These are phyloP conservation scores for Xylariomycetidae sp. DNA, from an alignment of 2,329 filamentous ascomycete genomes.

Conservation along the genomic window DNA sequence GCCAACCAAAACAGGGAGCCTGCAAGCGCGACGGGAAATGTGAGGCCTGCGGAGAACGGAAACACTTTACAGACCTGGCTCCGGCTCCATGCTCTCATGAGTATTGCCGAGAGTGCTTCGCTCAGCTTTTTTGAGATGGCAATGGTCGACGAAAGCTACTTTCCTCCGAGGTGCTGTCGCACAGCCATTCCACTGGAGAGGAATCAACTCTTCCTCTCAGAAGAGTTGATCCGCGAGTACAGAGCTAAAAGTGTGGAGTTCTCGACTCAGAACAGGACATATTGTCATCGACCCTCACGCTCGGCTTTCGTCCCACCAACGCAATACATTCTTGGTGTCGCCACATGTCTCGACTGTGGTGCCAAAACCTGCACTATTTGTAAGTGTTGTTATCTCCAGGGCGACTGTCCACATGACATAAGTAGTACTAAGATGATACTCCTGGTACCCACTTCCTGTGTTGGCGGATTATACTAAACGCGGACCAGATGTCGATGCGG, in stretches of 20 bases:
- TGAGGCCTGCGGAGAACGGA: slow-evolving; percentile 11
- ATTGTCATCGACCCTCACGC: slow-evolving; percentile 43
- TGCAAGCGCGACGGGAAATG: slow-evolving; percentile 7
- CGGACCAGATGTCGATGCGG: slow-evolving; percentile 11
- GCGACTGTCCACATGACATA: slow-evolving; percentile 55
- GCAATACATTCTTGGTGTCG: slow-evolving; percentile 29
- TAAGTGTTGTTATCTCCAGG: slow-evolving; percentile 40
- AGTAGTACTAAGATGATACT: too few species aligned
- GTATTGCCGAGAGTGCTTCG: slow-evolving; percentile 48
- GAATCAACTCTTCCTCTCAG: slow-evolving; percentile 31
- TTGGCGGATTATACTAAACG: slow-evolving; percentile 1
- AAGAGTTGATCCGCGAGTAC: slow-evolving; percentile 31
- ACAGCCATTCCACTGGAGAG: slow-evolving; percentile 33
- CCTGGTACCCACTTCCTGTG: too few species aligned
- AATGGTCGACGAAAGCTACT: slow-evolving; percentile 45
- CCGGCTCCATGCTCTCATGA: slow-evolving; percentile 32
- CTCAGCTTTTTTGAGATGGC: slow-evolving; percentile 37
- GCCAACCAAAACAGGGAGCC: slow-evolving; percentile 1
- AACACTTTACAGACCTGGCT: slow-evolving; percentile 7
- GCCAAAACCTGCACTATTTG: slow-evolving; percentile 45
- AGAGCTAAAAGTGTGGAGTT: slow-evolving; percentile 44
- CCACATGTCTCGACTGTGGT: slow-evolving; percentile 37
- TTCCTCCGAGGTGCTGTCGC: slow-evolving; percentile 51
- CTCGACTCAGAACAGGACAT: slow-evolving; percentile 41
- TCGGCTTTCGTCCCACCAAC: slow-evolving; percentile 39